Conservation (phyloP, 495 filamentous ascomycete genomes). For the Trichoderma asperelloides region DNA sequence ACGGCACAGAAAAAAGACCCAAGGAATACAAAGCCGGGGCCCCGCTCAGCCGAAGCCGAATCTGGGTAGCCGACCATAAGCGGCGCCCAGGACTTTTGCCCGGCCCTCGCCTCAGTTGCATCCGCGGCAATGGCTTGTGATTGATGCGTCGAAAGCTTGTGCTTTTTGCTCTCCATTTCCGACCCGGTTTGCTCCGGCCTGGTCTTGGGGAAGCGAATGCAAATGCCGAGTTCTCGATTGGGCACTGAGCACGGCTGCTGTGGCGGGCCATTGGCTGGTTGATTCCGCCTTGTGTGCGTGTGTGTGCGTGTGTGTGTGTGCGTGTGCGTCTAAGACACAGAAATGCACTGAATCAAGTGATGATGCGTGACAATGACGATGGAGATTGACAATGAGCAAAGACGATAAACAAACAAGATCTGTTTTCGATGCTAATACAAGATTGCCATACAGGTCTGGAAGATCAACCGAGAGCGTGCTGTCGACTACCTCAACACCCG, state of each 20-base stretch:
- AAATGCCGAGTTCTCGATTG: background rate
- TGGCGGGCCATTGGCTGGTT: background rate
- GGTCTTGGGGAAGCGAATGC: background rate
- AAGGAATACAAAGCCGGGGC: background rate
- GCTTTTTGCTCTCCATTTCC: background rate
- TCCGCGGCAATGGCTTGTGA: background rate
- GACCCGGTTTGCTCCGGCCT: background rate
- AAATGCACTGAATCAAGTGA: no score
- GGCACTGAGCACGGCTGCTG: background rate
- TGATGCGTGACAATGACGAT: background rate
- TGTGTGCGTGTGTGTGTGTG: no score
- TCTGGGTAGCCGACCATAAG: slow-evolving; percentile 3
- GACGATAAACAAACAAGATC: background rate
- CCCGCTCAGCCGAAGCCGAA: background rate
- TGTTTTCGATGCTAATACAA: background rate
- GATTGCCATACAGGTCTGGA: slow-evolving; percentile 69
- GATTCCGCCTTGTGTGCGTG: no score
- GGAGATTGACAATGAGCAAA: background rate
- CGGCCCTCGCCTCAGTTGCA: no score
- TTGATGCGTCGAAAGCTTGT: background rate
- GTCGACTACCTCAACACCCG: slow-evolving; percentile 98
- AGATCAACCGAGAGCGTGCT: slow-evolving; percentile 97
- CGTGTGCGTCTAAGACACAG: no score
- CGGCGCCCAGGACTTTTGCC: background rate
- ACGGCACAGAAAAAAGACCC: background rate